Evolutionary conservation across 768 basidiomycete genomes (phyloP), one percentile per base, ranked within the genome.

Genomic region (Boletus sp.): DNA sequence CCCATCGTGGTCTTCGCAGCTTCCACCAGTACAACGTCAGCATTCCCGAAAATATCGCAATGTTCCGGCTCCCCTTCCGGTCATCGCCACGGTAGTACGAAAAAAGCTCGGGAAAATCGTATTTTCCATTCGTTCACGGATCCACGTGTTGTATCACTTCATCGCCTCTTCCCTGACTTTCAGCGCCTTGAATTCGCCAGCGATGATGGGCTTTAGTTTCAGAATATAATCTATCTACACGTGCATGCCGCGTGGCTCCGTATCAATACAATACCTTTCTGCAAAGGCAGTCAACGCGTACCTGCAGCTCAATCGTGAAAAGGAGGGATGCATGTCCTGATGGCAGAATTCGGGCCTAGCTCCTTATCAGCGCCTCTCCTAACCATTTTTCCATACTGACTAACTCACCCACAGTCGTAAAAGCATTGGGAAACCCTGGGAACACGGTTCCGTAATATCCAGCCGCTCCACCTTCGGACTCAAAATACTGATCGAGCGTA

Each of bases 361-460:
- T 30, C 36, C 49, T 7, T 50, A 12, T 50, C 36, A 28, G 7
- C 36, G 7, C 20, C 46, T 10, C 14, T 50, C 47, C 47, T 12
- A 35, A 12, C 47, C 14, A n/a, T 8, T 32, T 35, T 35, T 24
- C 2, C 29, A 54, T 37, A 12, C 18, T 29, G 15, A 30, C 50
- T 8, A 11, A 53, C 53, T 54, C 30, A 29, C 47, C 52, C 28
- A 50, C 33, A 35, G 36, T n/a, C 17, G 46, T 50, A n/a, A 52
- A 50, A 12, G n/a, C 24, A 20, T 50, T 52, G 11, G 32, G 52
- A 7, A 52, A 30, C 32, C 18, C 82, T 33, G 83, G 83, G 37
- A 78, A 70, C 52, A 77, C 77, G 24, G 76, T 73, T 7, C 86
- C 84, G 18, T 80, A 65, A 67, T 85, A 85, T 78, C 32, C 52